Evolutionary conservation across 257 asterid species (phyloP).

Genomic region (Solanum lignicaule): DNA sequence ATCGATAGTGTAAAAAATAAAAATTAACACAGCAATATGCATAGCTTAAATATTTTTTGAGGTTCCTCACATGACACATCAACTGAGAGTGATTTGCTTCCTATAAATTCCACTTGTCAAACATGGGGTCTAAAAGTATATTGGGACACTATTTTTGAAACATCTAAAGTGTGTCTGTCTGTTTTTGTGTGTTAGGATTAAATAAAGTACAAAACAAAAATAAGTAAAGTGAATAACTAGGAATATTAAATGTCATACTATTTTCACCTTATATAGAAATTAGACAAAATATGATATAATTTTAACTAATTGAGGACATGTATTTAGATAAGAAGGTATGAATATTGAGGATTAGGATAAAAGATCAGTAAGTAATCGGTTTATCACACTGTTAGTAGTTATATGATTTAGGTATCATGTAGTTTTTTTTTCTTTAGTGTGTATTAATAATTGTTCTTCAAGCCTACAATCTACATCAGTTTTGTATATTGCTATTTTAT

Average conservation of each 20-base stretch:
- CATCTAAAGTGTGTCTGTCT: not conserved
- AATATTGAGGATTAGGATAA: accelerated
- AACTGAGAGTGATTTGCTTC: not conserved
- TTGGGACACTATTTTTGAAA: not conserved
- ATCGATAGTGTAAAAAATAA: too few species aligned
- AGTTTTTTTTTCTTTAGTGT: not conserved
- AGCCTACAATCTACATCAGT: not conserved
- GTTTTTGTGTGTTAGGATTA: not conserved
- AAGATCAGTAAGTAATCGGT: accelerated
- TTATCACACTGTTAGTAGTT: not conserved
- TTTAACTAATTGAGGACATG: not conserved
- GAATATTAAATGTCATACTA: not conserved
- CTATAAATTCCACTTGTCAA: not conserved
- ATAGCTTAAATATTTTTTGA: not conserved
- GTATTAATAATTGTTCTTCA: not conserved
- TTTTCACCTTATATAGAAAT: not conserved
- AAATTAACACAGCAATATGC: too few species aligned
- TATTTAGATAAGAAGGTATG: not conserved
- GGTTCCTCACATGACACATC: not conserved
- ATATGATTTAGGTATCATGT: not conserved
- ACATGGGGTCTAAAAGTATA: not conserved
- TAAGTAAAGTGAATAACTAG: not conserved
- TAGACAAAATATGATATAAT: not conserved
- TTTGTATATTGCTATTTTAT: not conserved
- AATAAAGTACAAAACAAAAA: not conserved